A percentile compares a stretch with the other conserved stretches of the same genome.
Evolutionary conservation across 2,329 filamentous ascomycete species (phyloP).

Genomic region (Monosporascus cannonballus): DNA sequence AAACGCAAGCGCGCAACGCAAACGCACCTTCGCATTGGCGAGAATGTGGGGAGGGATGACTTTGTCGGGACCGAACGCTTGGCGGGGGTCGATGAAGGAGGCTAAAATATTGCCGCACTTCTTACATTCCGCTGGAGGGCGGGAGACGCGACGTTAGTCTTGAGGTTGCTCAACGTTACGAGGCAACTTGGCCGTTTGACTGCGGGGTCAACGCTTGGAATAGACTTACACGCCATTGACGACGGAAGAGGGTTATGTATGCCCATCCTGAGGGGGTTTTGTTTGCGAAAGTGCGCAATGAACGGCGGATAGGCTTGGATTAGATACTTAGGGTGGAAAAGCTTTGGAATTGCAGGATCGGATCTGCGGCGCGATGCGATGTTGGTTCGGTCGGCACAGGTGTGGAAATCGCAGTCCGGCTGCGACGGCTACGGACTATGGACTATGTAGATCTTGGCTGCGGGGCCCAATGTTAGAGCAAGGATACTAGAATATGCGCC

Average conservation of each 20-base stretch:
- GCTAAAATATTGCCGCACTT: slow-evolving; percentile 94
- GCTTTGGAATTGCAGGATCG: neutral
- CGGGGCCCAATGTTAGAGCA: neutral
- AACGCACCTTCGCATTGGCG: slow-evolving; percentile 75
- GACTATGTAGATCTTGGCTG: neutral
- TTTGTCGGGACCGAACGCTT: slow-evolving; percentile 93
- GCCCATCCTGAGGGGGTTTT: slow-evolving; percentile 41
- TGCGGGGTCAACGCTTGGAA: neutral
- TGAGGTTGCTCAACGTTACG: neutral
- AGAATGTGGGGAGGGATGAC: slow-evolving; percentile 89
- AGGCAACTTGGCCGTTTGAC: too few relatives aligned
- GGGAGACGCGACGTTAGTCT: slow-evolving; percentile 10
- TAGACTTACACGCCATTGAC: slow-evolving; percentile 59
- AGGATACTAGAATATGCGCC: neutral
- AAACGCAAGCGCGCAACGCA: slow-evolving; percentile 1
- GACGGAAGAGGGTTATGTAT: slow-evolving; percentile 62
- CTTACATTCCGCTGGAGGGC: slow-evolving; percentile 77
- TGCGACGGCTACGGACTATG: neutral
- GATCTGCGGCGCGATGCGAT: neutral
- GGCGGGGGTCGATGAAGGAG: slow-evolving; percentile 89
- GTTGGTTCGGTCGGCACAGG: neutral
- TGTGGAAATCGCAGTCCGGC: neutral
- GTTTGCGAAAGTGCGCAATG: slow-evolving; percentile 1
- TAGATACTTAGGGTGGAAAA: neutral
- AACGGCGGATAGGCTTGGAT: neutral